These are phyloP conservation scores for Prototheca wickerhamii DNA, from an alignment of 163 green algal genomes.

Conservation along the genomic window DNA sequence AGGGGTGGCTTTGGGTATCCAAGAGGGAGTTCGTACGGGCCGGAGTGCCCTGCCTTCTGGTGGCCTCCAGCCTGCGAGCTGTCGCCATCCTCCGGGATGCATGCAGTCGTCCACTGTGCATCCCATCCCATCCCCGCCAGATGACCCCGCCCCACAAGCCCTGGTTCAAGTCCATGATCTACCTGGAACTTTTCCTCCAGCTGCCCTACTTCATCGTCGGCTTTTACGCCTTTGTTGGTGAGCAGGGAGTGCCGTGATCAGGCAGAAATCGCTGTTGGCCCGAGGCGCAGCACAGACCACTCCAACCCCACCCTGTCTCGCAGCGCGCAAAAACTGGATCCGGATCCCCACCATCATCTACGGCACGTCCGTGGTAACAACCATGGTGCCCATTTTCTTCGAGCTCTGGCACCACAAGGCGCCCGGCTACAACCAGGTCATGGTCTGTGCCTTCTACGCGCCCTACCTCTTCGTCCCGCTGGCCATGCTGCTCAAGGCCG, in stretches of 20 bases:
- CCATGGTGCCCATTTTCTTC: conserved; percentile 61
- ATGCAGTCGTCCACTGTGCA: not conserved
- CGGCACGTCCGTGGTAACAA: conserved; percentile 48
- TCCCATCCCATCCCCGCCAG: not conserved
- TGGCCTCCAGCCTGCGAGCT: not conserved
- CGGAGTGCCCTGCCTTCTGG: not conserved
- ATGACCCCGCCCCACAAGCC: conserved; percentile 7
- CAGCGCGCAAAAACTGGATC: conserved; percentile 47
- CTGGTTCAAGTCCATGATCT: conserved; percentile 58
- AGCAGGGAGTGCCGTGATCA: not conserved
- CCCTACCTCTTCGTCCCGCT: conserved; percentile 55
- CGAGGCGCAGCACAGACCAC: not conserved
- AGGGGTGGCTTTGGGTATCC: not conserved
- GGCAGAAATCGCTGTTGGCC: not conserved
- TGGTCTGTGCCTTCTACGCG: conserved; percentile 39
- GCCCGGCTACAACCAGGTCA: conserved; percentile 6
- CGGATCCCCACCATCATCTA: conserved; percentile 60
- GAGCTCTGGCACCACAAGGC: conserved; percentile 29
- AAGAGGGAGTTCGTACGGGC: not conserved
- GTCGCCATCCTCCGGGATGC: not conserved
- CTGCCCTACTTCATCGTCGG: conserved; percentile 74
- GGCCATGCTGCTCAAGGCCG: conserved; percentile 31
- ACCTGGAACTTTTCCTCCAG: conserved; percentile 54
- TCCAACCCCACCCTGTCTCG: too few relatives aligned
- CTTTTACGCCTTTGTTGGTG: conserved; percentile 42